phyloP scores from a whole-genome alignment of 202 grass and related monocot genomes.

The Cymbopogon flexuosus region DNA sequence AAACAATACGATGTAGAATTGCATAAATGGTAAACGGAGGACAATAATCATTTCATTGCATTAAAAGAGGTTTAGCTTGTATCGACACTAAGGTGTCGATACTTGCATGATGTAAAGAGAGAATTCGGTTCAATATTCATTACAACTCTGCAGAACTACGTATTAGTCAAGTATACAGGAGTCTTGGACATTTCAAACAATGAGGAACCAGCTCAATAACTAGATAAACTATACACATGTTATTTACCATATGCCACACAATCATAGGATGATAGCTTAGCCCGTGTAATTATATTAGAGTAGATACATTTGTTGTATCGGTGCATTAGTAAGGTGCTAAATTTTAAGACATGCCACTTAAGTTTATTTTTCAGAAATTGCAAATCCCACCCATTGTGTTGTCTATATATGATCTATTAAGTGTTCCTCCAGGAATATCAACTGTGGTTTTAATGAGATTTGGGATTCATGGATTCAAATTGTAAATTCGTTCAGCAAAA shows the following conservation, averaged over 20 bases:
- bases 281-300: background rate
- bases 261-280: background rate
- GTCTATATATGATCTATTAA: background rate
- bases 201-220: background rate
- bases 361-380: slow-evolving; percentile 22
- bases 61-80: background rate
- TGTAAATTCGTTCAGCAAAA: background rate
- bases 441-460: background rate
- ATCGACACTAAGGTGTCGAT: background rate
- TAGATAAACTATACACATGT: background rate
- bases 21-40: background rate
- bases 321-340: background rate
- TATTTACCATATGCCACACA: background rate
- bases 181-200: background rate
- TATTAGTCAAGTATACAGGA: background rate
- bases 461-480: background rate
- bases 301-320: background rate
- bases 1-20: background rate
- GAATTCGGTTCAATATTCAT: background rate
- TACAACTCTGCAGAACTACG: background rate
- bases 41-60: background rate
- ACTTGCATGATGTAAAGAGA: background rate
- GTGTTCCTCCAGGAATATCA: background rate
- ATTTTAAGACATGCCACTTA: slow-evolving; percentile 1
- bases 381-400: background rate